Base-by-base conservation (phyloP, 2,329 filamentous ascomycete species). In the Mycosphaerella arachidis region DNA sequence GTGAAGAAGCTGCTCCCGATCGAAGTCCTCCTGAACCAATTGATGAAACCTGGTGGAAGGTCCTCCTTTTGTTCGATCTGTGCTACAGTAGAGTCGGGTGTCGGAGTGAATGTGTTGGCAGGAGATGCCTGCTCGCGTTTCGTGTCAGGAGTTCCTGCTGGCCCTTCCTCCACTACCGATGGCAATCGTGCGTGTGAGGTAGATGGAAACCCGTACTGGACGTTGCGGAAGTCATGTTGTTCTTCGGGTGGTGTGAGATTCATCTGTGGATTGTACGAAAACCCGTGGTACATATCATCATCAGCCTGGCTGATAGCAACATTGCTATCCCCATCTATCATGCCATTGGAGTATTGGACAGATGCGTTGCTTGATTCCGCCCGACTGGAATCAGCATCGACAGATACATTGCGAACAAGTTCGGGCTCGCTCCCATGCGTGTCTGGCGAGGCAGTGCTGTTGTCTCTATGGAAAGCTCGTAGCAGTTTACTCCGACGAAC, bases 1-100 rank as follows among this genome's bases (percentile, higher is more conserved):
- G 40, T 43, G 40, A 43, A 43, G 45, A 45, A 55, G 37, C 53
- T 57, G 48, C 55, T 57, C 5, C 43, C 55, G 6, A 57, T 40
- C 10, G 55, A 57, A 5, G 48, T 51, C 18, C 40, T 46, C 27
- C 40, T 20, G 37, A 58, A 53, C 37, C 48, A 52, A 16, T 33
- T 53, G 20, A 58, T 33, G 37, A 58, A 58, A 8, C 56, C 56
- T 8, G 20, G 40, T 5, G 56, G 56, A 48, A 58, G 48, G n/a
- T 48, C 56, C 30, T 58, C 48, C 48, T 58, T 58, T 8, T 58
- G 48, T 35, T 58, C 56, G 50, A 58, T 58, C 18, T 48, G 48
- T 7, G 50, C 29, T 33, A 52, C 50, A 7, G 50, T 52, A 29
- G 50, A 30, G 9, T 52, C 50, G 9, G 50, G 30, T 18, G 30